phyloP scores from a whole-genome alignment of 345 rosid genomes.

The Kandelia obovata region DNA sequence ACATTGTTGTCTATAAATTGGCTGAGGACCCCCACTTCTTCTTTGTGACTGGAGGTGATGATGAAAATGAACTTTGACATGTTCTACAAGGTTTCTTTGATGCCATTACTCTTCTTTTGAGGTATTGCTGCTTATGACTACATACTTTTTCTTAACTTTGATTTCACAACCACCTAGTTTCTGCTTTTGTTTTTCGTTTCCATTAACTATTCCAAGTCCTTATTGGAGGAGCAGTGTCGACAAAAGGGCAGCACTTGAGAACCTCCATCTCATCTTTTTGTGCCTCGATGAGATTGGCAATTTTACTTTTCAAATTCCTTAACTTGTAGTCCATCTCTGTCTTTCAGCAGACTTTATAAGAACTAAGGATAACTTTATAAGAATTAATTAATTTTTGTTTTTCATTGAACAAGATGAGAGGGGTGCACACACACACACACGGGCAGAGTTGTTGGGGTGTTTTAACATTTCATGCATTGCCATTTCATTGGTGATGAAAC shows the following conservation, averaged over 20 bases:
- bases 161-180: conserved; percentile 4
- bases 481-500: too few species aligned
- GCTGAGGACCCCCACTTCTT: conserved; percentile 84
- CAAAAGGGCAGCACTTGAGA: conserved; percentile 86
- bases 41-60: conserved; percentile 68
- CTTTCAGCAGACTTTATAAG: too few species aligned
- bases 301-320: not conserved
- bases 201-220: not conserved
- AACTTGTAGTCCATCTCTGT: too few species aligned
- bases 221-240: conserved; percentile 66
- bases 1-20: conserved; percentile 68
- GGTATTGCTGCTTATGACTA: conserved; percentile 37
- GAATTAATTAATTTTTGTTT: too few species aligned
- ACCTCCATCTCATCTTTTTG: conserved; percentile 72
- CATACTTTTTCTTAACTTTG: not conserved
- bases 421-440: too few species aligned
- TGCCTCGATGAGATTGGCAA: conserved; percentile 78
- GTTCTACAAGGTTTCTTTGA: conserved; percentile 88
- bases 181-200: not conserved
- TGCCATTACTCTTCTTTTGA: conserved; percentile 69
- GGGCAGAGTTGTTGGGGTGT: too few species aligned
- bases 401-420: too few species aligned
- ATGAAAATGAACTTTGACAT: conserved; percentile 46
- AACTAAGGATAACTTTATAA: too few species aligned
- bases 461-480: too few species aligned